These are phyloP conservation scores for Dendrocalamus latiflorus DNA, from an alignment of 202 grass and related monocot genomes.

Conservation along the genomic window DNA sequence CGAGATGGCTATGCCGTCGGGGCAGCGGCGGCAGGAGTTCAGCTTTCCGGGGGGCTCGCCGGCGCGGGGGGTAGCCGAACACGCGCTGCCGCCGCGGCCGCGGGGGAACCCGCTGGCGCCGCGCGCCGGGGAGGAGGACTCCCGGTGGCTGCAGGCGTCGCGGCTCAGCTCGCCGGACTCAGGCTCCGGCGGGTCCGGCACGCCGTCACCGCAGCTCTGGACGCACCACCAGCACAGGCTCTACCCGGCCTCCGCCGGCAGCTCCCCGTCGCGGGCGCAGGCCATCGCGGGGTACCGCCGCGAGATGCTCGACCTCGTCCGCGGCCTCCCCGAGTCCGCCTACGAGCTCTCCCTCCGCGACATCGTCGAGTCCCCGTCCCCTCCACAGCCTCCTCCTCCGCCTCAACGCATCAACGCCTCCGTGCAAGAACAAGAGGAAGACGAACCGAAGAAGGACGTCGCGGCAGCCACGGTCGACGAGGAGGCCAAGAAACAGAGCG, in stretches of 20 bases:
- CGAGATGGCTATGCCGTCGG: conserved; percentile 24
- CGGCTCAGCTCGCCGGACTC: conserved; percentile 33
- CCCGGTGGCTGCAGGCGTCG: conserved; percentile 42
- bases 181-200: conserved; percentile 27
- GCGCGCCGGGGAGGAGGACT: conserved; percentile 27
- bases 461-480: neutral
- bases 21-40: conserved; percentile 30
- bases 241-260: conserved; percentile 16
- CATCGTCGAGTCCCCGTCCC: conserved; percentile 34
- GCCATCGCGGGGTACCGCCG: conserved; percentile 68
- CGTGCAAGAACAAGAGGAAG: neutral
- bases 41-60: conserved; percentile 47
- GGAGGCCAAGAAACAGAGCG: conserved; percentile 4
- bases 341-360: neutral
- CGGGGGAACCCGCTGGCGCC: neutral
- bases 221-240: neutral
- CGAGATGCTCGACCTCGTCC: conserved; percentile 63
- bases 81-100: neutral
- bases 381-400: neutral
- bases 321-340: neutral
- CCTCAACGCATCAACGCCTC: neutral
- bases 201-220: conserved; percentile 51
- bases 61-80: neutral
- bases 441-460: neutral
- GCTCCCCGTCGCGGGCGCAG: conserved; percentile 39